Evolutionary conservation across 345 rosid species (phyloP).

Genomic region (Barbarea vulgaris): DNA sequence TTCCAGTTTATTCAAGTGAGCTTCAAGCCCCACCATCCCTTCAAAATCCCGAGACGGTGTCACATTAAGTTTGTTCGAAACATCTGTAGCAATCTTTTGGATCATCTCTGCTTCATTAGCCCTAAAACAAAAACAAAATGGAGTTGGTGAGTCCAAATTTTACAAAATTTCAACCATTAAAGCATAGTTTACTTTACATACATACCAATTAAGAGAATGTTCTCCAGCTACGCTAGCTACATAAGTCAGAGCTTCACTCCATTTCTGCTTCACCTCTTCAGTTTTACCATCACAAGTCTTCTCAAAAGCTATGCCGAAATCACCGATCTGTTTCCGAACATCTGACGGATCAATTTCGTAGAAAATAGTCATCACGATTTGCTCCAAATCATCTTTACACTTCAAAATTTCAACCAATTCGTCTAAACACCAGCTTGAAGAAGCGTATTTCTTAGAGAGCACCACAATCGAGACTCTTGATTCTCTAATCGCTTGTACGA

Average conservation of each 20-base stretch:
- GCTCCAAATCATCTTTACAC: not conserved
- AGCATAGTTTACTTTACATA: too few relatives aligned
- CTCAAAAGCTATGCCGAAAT: not conserved
- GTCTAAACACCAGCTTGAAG: slow-evolving; percentile 20
- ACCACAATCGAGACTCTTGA: not conserved
- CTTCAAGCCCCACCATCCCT: not conserved
- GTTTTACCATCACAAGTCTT: not conserved
- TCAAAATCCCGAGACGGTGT: not conserved
- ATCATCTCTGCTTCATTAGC: slow-evolving; percentile 3
- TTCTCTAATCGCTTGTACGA: slow-evolving; percentile 1
- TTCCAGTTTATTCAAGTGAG: not conserved
- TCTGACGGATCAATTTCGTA: not conserved
- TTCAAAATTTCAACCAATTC: slow-evolving; percentile 10
- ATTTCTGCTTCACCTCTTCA: not conserved
- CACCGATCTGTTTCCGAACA: slow-evolving; percentile 18
- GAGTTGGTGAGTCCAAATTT: too few relatives aligned
- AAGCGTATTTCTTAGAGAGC: slow-evolving; percentile 8
- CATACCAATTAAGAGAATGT: not conserved
- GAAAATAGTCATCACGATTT: slow-evolving; percentile 2
- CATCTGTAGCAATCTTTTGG: not conserved
- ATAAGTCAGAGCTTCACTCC: not conserved
- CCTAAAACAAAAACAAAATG: too few relatives aligned
- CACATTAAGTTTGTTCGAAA: not conserved
- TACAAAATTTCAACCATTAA: too few relatives aligned
- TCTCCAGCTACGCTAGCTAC: not conserved